Conservation (phyloP, 2,329 filamentous ascomycete genomes). For the Verticillium albo-atrum region DNA sequence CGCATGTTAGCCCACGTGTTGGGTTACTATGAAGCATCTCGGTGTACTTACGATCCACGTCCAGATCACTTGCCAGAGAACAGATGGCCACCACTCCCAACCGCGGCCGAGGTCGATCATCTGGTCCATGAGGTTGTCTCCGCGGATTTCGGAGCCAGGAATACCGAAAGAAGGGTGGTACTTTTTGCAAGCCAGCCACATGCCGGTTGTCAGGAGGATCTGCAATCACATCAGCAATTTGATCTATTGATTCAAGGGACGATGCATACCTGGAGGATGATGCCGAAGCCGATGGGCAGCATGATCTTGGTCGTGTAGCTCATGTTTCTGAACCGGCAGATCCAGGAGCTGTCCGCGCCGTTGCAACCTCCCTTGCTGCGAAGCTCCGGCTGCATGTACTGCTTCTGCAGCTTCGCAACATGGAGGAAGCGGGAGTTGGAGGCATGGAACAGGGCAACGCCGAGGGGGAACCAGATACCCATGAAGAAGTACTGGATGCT, state of each 20-base stretch:
- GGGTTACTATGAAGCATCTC: background rate
- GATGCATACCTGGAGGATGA: conserved; percentile 44
- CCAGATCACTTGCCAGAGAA: conserved; percentile 52
- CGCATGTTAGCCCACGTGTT: background rate
- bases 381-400: conserved; percentile 18
- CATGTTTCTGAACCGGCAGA: conserved; percentile 28
- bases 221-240: conserved; percentile 18
- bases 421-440: conserved; percentile 51
- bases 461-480: conserved; percentile 59
- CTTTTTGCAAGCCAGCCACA: conserved; percentile 53
- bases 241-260: too few species aligned
- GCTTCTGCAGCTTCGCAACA: conserved; percentile 2
- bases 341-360: conserved; percentile 22
- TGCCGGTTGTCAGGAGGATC: conserved; percentile 46
- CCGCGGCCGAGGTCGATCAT: conserved; percentile 39
- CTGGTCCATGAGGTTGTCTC: conserved; percentile 31
- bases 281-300: conserved; percentile 39
- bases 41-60: conserved; percentile 36
- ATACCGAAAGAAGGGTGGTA: conserved; percentile 51
- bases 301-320: conserved; percentile 35
- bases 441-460: conserved; percentile 62
- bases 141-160: conserved; percentile 27
- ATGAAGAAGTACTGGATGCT: conserved; percentile 60
- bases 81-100: conserved; percentile 57
- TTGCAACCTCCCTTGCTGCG: conserved; percentile 17